Evolutionary conservation across 306 rosid genomes (phyloP).

Genomic region (Hippophae tibetana): DNA sequence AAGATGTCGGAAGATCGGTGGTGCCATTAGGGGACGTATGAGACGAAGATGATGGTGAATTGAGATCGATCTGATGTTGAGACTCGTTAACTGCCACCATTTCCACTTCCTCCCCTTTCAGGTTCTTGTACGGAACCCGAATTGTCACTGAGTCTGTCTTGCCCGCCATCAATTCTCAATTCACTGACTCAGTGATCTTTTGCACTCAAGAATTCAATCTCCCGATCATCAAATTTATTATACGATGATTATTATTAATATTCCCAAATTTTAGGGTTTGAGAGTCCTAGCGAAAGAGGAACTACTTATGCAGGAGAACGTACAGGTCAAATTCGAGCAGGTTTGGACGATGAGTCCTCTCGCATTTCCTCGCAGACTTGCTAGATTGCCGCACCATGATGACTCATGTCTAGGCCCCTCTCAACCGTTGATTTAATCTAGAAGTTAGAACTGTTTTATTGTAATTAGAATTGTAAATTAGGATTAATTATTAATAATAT

Average conservation of each 20-base stretch:
- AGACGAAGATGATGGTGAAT: slow-evolving; percentile 30
- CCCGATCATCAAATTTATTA: slow-evolving; percentile 20
- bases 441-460: no score
- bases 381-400: slow-evolving; percentile 31
- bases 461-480: no score
- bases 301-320: neutral
- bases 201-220: slow-evolving; percentile 3
- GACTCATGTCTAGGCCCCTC: slow-evolving; percentile 13
- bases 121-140: slow-evolving; percentile 73
- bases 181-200: slow-evolving; percentile 18
- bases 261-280: slow-evolving; percentile 5
- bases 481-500: no score
- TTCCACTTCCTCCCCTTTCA: slow-evolving; percentile 60
- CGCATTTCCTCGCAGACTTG: slow-evolving; percentile 2
- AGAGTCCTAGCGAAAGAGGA: slow-evolving; percentile 1
- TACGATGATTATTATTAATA: slow-evolving; percentile 2
- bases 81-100: slow-evolving; percentile 46
- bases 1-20: slow-evolving; percentile 12
- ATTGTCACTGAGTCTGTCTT: slow-evolving; percentile 48
- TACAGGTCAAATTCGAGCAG: slow-evolving; percentile 39
- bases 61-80: slow-evolving; percentile 40
- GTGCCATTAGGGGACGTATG: slow-evolving; percentile 19
- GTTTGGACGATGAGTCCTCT: slow-evolving; percentile 24
- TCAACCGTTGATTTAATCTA: neutral
- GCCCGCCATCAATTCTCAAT: slow-evolving; percentile 49